A percentile compares a stretch with the other conserved stretches of the same genome.
Evolutionary conservation across 139 green algal species (phyloP).

Genomic region (Tetraselmis striata): DNA sequence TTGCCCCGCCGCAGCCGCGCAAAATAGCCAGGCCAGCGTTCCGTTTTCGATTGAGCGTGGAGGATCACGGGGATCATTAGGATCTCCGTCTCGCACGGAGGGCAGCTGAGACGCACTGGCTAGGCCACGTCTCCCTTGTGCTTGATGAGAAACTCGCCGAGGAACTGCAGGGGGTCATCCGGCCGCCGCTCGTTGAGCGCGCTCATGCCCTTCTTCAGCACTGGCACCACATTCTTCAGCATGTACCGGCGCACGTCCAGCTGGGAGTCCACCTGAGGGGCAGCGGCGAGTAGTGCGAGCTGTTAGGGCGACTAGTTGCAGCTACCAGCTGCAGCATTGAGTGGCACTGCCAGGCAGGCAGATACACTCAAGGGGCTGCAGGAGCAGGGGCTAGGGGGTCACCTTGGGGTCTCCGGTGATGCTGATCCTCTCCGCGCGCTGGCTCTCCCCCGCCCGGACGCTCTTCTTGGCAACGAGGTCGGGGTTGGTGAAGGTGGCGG

Average conservation of each 20-base stretch:
- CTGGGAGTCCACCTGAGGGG: neutral
- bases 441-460: neutral
- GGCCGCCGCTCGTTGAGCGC: constrained; percentile 43
- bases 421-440: neutral
- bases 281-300: too few relatives aligned
- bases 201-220: constrained; percentile 45
- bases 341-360: too few relatives aligned
- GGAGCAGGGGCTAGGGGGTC: too few relatives aligned
- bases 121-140: constrained; percentile 6
- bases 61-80: too few relatives aligned
- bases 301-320: too few relatives aligned
- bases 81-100: too few relatives aligned
- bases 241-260: constrained; percentile 45
- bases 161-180: constrained; percentile 47
- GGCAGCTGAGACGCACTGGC: neutral
- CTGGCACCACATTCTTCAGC: constrained; percentile 45
- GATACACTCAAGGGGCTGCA: too few relatives aligned
- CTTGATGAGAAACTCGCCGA: constrained; percentile 44
- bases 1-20: too few relatives aligned
- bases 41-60: too few relatives aligned
- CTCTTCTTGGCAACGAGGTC: neutral
- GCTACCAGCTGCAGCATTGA: too few relatives aligned
- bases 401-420: neutral
- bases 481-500: neutral
- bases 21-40: too few relatives aligned